A percentile compares a stretch with the other conserved stretches of the same genome.
Evolutionary conservation across 2,329 filamentous ascomycete genomes (phyloP).

Genomic region (Epichloe hybrida): DNA sequence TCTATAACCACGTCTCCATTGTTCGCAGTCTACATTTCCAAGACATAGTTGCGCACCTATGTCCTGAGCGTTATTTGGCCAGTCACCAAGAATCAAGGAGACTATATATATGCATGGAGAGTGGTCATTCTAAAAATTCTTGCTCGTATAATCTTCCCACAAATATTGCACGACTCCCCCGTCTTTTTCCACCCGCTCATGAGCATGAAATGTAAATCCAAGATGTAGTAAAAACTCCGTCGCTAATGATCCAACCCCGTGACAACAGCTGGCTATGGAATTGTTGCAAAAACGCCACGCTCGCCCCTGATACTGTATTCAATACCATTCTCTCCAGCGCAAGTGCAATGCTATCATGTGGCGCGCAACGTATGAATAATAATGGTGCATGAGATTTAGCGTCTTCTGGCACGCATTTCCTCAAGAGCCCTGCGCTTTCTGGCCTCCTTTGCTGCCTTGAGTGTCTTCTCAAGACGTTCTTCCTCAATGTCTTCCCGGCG

Average conservation of each 20-base stretch:
- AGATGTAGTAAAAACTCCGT: constrained; percentile 20
- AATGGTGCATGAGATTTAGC: constrained; percentile 6
- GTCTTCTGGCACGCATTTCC: constrained; percentile 18
- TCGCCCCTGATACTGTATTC: background rate
- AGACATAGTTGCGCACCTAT: background rate
- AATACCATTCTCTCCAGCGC: background rate
- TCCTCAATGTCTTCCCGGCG: constrained; percentile 55
- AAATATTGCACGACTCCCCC: background rate
- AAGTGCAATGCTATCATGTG: background rate
- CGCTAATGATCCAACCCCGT: constrained; percentile 20
- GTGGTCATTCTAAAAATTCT: background rate
- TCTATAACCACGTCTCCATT: too few relatives aligned
- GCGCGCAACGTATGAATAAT: background rate
- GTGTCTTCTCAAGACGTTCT: constrained; percentile 44
- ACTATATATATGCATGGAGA: background rate
- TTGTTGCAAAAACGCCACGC: background rate
- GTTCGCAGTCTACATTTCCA: background rate
- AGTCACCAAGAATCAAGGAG: background rate
- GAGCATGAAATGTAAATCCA: background rate
- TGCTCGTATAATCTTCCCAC: background rate
- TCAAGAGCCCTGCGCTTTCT: constrained; percentile 30
- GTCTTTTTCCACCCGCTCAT: background rate
- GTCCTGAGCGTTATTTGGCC: too few relatives aligned
- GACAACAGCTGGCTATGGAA: background rate
- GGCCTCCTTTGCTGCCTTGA: constrained; percentile 50